Evolutionary conservation across 108 stramenopile genomes (phyloP).

Genomic region (Stephanodiscus minutulus): DNA sequence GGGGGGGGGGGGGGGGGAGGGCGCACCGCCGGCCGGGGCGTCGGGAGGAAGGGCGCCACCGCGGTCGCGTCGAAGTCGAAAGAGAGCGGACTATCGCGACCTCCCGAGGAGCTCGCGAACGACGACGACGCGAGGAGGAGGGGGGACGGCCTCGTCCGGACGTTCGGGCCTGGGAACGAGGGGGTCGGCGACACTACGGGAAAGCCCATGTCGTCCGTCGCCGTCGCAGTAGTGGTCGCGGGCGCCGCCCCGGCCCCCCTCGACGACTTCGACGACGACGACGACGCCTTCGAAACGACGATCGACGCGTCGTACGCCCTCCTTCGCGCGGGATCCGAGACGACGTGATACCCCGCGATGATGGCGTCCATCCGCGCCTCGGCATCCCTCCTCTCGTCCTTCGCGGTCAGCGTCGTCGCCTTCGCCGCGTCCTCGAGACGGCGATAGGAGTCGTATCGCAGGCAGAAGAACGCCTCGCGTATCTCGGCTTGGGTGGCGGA

Average conservation of each 20-base stretch:
- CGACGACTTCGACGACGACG: background rate
- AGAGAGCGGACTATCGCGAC: background rate
- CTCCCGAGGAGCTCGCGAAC: no score
- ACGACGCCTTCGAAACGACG: background rate
- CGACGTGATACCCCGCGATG: slow-evolving; percentile 32
- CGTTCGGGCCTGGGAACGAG: background rate
- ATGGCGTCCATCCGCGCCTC: slow-evolving; percentile 46
- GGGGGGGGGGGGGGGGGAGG: no score
- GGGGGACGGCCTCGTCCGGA: background rate
- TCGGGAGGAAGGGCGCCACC: background rate
- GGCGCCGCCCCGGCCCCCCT: background rate
- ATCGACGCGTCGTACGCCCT: slow-evolving; percentile 23
- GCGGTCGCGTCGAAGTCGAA: background rate
- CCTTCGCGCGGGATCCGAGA: slow-evolving; percentile 24
- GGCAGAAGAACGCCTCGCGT: slow-evolving; percentile 73
- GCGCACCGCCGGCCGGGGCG: no score
- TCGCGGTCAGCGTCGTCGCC: background rate
- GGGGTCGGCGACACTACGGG: background rate
- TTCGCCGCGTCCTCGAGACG: slow-evolving; percentile 12
- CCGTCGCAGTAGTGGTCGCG: background rate
- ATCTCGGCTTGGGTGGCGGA: slow-evolving; percentile 47
- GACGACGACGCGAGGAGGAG: background rate
- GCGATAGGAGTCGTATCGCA: slow-evolving; percentile 40
- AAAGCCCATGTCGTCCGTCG: slow-evolving; percentile 25
- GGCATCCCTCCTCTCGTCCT: slow-evolving; percentile 16